Evolutionary conservation across 164 flowering plant genomes (phyloP), one percentile per base, ranked within the genome.

Genomic region (Saururus chinensis): DNA sequence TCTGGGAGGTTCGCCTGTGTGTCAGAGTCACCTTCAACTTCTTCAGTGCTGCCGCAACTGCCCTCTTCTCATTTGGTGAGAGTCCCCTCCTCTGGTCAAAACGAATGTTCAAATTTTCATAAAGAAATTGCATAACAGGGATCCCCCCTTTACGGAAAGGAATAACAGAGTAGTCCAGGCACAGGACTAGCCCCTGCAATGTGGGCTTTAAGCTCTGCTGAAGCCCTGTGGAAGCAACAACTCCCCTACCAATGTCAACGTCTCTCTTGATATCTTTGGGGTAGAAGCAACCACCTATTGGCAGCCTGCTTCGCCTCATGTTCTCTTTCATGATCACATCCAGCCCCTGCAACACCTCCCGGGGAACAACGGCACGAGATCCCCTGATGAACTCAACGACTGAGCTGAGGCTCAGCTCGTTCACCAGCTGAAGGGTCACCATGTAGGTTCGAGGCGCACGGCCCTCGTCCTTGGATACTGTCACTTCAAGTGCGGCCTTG

Each of bases 291-390:
- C 80, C 72, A 24, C 92, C 88, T 24, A 78, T 63, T 9, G 69
- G 48, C 2, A 81, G 68, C 68, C 77, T 64, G 4, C 42, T 25
- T 68, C 69, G 73, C 19, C 76, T 26, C 1, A 84, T 84, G 65
- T 87, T 74, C 67, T 87, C 90, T 61, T 82, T 84, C 84, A 85
- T 75, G 17, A 87, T 83, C 63, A 89, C 71, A 73, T 87, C 97
- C 84, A 89, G 65, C 1, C 75, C 87, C 51, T 87, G 95, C 53
- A 89, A 71, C 40, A 81, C 66, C 23, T 85, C 82, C 35, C 88
- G 84, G 11, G 95, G 89, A 23, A 26, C 0, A 35, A 22, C 6
- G 7, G 52, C 0, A 21, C 65, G 62, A 0, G 53, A 70, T 6
- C 87, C 75, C 0, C 26, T 60, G 10, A 86, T 62, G 66, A 78